phyloP scores from a whole-genome alignment of 331 rosid species.

The Saraca asoca region DNA sequence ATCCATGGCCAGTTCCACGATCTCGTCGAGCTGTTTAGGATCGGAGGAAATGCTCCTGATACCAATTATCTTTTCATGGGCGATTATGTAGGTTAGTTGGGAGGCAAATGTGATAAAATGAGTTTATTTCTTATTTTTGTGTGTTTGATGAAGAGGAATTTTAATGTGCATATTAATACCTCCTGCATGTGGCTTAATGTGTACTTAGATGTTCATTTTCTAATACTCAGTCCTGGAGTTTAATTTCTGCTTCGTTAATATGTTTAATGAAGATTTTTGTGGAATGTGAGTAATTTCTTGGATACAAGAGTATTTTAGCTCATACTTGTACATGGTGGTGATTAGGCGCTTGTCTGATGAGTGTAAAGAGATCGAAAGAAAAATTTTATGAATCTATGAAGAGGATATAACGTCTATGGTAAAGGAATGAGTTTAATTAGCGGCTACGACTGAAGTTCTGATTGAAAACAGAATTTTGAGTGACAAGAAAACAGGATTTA shows the following conservation, averaged over 20 bases:
- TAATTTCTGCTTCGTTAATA: neutral
- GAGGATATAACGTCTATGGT: too few species aligned
- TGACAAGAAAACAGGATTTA: too few species aligned
- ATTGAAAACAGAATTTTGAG: too few species aligned
- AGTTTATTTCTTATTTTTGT: neutral
- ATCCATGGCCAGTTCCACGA: slow-evolving; percentile 74
- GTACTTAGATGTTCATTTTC: neutral
- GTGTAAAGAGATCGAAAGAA: neutral
- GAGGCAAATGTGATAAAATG: neutral
- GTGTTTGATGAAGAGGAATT: neutral
- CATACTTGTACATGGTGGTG: neutral
- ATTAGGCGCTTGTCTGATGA: neutral
- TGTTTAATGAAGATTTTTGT: too few species aligned
- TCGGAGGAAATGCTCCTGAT: slow-evolving; percentile 69
- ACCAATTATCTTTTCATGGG: slow-evolving; percentile 76
- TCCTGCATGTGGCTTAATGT: neutral
- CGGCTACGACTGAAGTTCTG: too few species aligned
- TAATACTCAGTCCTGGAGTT: too few species aligned
- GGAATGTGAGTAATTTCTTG: neutral
- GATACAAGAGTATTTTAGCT: neutral
- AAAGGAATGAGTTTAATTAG: too few species aligned
- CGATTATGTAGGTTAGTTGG: slow-evolving; percentile 61
- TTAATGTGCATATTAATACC: too few species aligned
- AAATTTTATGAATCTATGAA: neutral
- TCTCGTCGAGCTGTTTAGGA: slow-evolving; percentile 68